Conservation (phyloP, 148 eudicot genomes). For the Agrostemma githago region DNA sequence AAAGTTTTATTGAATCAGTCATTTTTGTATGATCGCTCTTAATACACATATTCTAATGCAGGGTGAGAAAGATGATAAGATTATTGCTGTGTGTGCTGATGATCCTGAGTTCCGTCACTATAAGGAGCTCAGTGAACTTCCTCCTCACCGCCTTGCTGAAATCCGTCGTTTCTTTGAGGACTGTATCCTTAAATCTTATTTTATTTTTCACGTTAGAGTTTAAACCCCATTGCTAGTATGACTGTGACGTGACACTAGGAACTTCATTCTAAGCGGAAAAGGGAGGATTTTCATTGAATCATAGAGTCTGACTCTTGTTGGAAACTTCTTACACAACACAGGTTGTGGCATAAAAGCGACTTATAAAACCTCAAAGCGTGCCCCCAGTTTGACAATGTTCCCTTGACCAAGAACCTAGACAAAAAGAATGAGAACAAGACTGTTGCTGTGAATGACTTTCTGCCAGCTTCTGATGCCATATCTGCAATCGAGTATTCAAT, state of each 20-base stretch:
- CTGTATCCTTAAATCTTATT: slow-evolving; percentile 51
- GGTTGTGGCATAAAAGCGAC: not conserved
- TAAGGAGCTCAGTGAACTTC: slow-evolving; percentile 63
- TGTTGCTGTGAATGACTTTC: slow-evolving; percentile 74
- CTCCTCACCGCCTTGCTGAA: slow-evolving; percentile 94
- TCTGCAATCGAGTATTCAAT: slow-evolving; percentile 78
- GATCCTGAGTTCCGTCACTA: slow-evolving; percentile 88
- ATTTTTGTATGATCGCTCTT: not conserved
- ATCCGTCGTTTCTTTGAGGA: slow-evolving; percentile 90
- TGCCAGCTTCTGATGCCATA: slow-evolving; percentile 77
- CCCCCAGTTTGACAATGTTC: not conserved
- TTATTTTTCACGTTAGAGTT: not conserved
- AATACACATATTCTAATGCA: slow-evolving; percentile 14
- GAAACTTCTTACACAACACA: not conserved
- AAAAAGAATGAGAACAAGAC: slow-evolving; percentile 95
- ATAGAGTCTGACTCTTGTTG: not conserved
- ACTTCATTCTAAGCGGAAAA: not conserved
- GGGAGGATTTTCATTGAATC: no score
- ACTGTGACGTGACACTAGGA: not conserved
- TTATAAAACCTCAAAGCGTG: not conserved
- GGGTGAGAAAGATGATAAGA: slow-evolving; percentile 96
- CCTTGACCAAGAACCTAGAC: slow-evolving; percentile 45
- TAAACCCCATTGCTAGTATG: not conserved
- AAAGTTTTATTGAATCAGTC: slow-evolving; percentile 14
- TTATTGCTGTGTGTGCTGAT: slow-evolving; percentile 91